Percentiles rank a stretch among this genome's conserved stretches.
Evolutionary conservation across 1,284 basidiomycete species (phyloP).

Genomic region (Boletellus deceptivus): DNA sequence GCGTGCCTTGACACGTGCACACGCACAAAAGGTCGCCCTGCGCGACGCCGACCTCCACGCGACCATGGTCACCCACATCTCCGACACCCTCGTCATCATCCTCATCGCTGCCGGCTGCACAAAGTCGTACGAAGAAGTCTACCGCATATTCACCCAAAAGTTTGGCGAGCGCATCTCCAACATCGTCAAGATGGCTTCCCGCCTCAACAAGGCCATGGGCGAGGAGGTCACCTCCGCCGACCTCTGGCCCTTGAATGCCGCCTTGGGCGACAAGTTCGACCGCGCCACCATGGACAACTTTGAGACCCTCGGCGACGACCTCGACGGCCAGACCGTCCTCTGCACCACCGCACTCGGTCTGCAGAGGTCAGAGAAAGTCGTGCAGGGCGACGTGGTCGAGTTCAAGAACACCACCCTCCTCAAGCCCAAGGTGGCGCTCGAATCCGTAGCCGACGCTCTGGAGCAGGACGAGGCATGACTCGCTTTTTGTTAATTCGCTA

Average conservation of each 20-base stretch:
- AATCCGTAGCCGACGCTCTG: slow-evolving; percentile 30
- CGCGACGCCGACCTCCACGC: slow-evolving; percentile 36
- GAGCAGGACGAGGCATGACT: slow-evolving; percentile 28
- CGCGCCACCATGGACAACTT: slow-evolving; percentile 45
- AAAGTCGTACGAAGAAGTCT: slow-evolving; percentile 27
- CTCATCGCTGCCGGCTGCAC: slow-evolving; percentile 43
- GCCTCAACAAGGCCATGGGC: slow-evolving; percentile 49
- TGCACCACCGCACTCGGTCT: slow-evolving; percentile 41
- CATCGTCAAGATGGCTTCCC: slow-evolving; percentile 41
- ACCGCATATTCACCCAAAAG: slow-evolving; percentile 29
- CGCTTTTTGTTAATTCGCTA: not conserved
- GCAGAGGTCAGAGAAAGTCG: slow-evolving; percentile 28
- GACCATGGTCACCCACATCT: slow-evolving; percentile 38
- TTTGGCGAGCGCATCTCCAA: slow-evolving; percentile 41
- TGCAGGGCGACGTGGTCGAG: slow-evolving; percentile 21
- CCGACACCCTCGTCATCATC: slow-evolving; percentile 42
- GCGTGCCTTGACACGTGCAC: slow-evolving; percentile 48
- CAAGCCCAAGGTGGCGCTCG: slow-evolving; percentile 40
- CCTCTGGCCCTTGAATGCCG: slow-evolving; percentile 42
- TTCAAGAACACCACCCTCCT: slow-evolving; percentile 31
- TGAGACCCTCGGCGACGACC: slow-evolving; percentile 18
- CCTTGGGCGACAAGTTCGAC: slow-evolving; percentile 41
- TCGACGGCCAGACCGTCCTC: slow-evolving; percentile 25
- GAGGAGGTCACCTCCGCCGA: slow-evolving; percentile 53
- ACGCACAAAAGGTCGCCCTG: slow-evolving; percentile 39